Evolutionary conservation across 306 rosid genomes (phyloP).

Genomic region (Quercus alba): DNA sequence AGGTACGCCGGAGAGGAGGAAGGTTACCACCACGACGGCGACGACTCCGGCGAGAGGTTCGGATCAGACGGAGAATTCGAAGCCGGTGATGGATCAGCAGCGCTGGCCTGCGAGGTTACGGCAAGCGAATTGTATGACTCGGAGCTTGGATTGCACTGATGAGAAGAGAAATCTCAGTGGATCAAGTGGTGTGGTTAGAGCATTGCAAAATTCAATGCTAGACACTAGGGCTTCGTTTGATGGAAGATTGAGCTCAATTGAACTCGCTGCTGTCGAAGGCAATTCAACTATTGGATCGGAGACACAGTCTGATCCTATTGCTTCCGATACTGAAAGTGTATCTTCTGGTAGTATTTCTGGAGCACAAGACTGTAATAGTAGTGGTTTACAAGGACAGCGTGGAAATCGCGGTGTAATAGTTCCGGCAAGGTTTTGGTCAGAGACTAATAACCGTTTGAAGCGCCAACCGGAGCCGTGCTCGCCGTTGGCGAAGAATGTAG

Average conservation of each 20-base stretch:
- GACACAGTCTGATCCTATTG: conserved; percentile 27
- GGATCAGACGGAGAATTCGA: conserved; percentile 48
- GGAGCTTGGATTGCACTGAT: conserved; percentile 58
- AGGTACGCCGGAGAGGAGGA: conserved; percentile 78
- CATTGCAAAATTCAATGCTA: conserved; percentile 53
- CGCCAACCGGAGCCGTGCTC: conserved; percentile 48
- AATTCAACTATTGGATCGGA: conserved; percentile 48
- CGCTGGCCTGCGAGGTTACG: conserved; percentile 61
- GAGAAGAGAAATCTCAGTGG: conserved; percentile 40
- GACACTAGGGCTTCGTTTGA: conserved; percentile 36
- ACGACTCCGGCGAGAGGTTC: conserved; percentile 37
- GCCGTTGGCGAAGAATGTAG: conserved; percentile 39
- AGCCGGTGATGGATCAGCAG: conserved; percentile 56
- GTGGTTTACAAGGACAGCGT: conserved; percentile 35
- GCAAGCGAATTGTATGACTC: conserved; percentile 44
- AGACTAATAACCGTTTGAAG: conserved; percentile 45
- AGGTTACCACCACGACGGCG: conserved; percentile 24
- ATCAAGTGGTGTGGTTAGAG: conserved; percentile 50
- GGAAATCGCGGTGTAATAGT: conserved; percentile 46
- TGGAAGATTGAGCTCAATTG: conserved; percentile 29
- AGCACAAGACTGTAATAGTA: conserved; percentile 28
- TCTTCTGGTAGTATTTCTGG: conserved; percentile 61
- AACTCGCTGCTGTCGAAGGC: conserved; percentile 34
- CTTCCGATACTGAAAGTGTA: conserved; percentile 74
- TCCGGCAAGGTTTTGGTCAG: conserved; percentile 75